These are phyloP conservation scores for Diplodia mutila DNA, from an alignment of 2,329 filamentous ascomycete genomes.

Conservation along the genomic window DNA sequence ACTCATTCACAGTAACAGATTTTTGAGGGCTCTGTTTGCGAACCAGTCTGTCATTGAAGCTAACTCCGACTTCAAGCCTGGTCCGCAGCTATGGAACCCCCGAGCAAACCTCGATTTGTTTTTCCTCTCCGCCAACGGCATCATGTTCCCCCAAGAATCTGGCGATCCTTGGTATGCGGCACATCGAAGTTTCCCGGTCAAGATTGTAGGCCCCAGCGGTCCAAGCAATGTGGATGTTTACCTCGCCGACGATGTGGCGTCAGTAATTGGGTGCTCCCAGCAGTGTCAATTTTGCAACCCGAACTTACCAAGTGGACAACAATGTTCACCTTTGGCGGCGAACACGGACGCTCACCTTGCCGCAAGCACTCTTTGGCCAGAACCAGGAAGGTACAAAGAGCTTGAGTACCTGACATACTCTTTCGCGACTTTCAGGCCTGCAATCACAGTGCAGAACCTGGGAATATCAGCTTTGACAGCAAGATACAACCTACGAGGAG, in stretches of 20 bases:
- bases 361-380: too few species aligned
- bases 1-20: not conserved
- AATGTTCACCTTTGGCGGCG: not conserved
- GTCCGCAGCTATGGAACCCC: conserved; percentile 34
- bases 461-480: conserved; percentile 5
- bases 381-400: too few species aligned
- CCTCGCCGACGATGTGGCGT: conserved; percentile 21
- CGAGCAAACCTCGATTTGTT: conserved; percentile 39
- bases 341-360: not conserved
- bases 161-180: conserved; percentile 41
- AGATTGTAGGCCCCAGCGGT: too few species aligned
- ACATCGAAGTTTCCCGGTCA: too few species aligned
- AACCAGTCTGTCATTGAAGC: not conserved
- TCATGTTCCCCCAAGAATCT: conserved; percentile 32
- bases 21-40: not conserved
- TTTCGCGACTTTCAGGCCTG: too few species aligned
- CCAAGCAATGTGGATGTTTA: too few species aligned
- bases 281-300: conserved; percentile 27
- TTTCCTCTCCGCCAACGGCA: too few species aligned
- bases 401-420: not conserved
- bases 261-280: conserved; percentile 22
- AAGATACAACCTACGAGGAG: conserved; percentile 3
- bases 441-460: not conserved
- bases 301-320: not conserved
- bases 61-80: conserved; percentile 28